These are phyloP conservation scores for Vachellia pachyceras DNA, from an alignment of 306 rosid genomes.

Conservation along the genomic window DNA sequence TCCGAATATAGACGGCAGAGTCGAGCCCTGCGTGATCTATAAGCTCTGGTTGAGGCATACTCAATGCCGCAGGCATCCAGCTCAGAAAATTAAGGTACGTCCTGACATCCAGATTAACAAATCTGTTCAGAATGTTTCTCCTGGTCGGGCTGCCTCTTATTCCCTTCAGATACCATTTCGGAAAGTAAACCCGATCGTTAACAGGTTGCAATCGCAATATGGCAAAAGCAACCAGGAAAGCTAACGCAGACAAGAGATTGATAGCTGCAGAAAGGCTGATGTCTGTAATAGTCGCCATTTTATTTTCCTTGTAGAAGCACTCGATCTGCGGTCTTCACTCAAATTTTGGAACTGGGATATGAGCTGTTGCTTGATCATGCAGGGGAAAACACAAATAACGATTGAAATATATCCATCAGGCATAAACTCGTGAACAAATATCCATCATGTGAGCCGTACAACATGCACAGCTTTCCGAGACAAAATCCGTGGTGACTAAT, in stretches of 20 bases:
- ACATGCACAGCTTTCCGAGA: not conserved
- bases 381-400: not conserved
- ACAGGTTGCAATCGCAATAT: slow-evolving; percentile 80
- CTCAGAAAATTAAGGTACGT: slow-evolving; percentile 68
- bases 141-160: slow-evolving; percentile 74
- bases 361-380: not conserved
- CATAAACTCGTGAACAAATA: slow-evolving; percentile 7
- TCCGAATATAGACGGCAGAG: slow-evolving; percentile 82
- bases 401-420: not conserved
- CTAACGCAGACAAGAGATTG: slow-evolving; percentile 64
- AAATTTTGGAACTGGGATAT: not conserved
- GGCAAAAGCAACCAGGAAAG: slow-evolving; percentile 76
- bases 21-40: slow-evolving; percentile 89
- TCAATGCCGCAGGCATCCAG: slow-evolving; percentile 96
- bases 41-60: slow-evolving; percentile 92
- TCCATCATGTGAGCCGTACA: not conserved
- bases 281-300: slow-evolving; percentile 75
- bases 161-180: slow-evolving; percentile 95
- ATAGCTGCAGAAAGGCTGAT: slow-evolving; percentile 71
- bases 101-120: slow-evolving; percentile 67
- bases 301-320: slow-evolving; percentile 29
- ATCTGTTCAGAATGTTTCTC: slow-evolving; percentile 47
- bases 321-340: slow-evolving; percentile 2
- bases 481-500: not conserved
- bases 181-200: slow-evolving; percentile 87